These are phyloP conservation scores for Penicillium griseofulvum DNA, from an alignment of 2,329 filamentous ascomycete genomes.

Conservation along the genomic window DNA sequence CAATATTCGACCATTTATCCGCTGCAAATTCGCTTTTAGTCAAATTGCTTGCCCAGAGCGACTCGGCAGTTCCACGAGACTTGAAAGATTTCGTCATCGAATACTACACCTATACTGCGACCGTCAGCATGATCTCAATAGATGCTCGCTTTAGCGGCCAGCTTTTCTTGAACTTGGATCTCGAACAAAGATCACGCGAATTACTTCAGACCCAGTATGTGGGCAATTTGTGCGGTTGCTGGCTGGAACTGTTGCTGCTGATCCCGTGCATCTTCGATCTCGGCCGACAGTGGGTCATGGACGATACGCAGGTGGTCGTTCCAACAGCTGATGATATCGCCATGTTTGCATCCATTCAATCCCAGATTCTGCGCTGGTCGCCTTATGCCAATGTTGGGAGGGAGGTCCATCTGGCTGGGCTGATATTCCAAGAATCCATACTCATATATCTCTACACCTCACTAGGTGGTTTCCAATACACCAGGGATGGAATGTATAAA, in stretches of 20 bases:
- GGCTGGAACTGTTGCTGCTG: constrained; percentile 30
- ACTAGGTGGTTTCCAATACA: constrained; percentile 24
- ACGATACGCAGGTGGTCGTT: constrained; percentile 22
- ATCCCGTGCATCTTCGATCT: constrained; percentile 34
- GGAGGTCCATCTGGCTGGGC: constrained; percentile 43
- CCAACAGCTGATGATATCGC: constrained; percentile 45
- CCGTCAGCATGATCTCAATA: constrained; percentile 50
- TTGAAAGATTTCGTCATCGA: constrained; percentile 49
- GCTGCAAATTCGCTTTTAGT: constrained; percentile 46
- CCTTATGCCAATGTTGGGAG: constrained; percentile 36
- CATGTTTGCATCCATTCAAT: constrained; percentile 45
- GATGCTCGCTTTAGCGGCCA: constrained; percentile 31
- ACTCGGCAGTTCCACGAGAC: constrained; percentile 35
- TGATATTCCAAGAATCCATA: constrained; percentile 48
- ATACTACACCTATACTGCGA: constrained; percentile 50
- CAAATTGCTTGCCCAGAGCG: constrained; percentile 36
- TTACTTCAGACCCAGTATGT: constrained; percentile 28
- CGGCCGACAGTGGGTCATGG: constrained; percentile 35
- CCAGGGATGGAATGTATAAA: constrained; percentile 27
- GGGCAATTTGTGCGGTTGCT: constrained; percentile 33
- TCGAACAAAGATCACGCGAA: constrained; percentile 40
- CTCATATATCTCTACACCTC: constrained; percentile 44
- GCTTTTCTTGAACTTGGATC: constrained; percentile 40
- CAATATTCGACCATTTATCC: constrained; percentile 48
- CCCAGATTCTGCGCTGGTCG: constrained; percentile 43